Evolutionary conservation across 495 filamentous ascomycete genomes (phyloP), one percentile per base, ranked within the genome.

Genomic region (Sabuloglossum arenarium): DNA sequence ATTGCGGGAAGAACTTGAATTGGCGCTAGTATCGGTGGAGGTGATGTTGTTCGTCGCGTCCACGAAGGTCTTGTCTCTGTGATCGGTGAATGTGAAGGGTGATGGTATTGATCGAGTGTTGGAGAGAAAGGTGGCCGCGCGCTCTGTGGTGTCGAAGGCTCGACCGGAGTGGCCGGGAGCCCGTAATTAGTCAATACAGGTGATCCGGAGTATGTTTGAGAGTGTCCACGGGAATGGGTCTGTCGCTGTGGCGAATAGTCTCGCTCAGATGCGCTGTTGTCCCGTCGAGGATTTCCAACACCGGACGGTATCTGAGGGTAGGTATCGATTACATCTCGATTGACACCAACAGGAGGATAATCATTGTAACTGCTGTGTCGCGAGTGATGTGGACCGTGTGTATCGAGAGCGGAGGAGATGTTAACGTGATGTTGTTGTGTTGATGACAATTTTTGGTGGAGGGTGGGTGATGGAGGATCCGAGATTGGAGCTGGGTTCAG

Each of bases 401-500:
- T 39, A 9, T 11, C 53, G n/a, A 39, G 24, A 25, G 37, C 21
- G 5, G 31, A 28, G 30, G 19, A 51, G 46, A 21, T 8, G 19
- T 8, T 39, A 16, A 31, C 2, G 24, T 54, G 53, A 16, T 12
- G 10, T 12, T 54, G 53, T 37, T 30, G 37, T 31, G 30, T 3
- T 25, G 31, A 54, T 16, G 53, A 25, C 11, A 30, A 51, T 51
- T 51, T 51, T 11, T 51, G 14, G 25, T 29, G 25, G 12, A 37
- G 23, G 28, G 37, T 37, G 14, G 31, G 30, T 27, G 53, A 54
- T 9, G 53, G 31, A 31, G 30, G 31, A 28, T 37, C 53, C 11
- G 53, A 29, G 53, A 14, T 54, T 25, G 53, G 53, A 31, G 53
- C 37, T 43, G 53, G 53, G 37, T 54, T 54, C 53, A 54, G 53